These are phyloP conservation scores for Camellia lanceoleosa DNA, from an alignment of 148 eudicot species.

Conservation along the genomic window DNA sequence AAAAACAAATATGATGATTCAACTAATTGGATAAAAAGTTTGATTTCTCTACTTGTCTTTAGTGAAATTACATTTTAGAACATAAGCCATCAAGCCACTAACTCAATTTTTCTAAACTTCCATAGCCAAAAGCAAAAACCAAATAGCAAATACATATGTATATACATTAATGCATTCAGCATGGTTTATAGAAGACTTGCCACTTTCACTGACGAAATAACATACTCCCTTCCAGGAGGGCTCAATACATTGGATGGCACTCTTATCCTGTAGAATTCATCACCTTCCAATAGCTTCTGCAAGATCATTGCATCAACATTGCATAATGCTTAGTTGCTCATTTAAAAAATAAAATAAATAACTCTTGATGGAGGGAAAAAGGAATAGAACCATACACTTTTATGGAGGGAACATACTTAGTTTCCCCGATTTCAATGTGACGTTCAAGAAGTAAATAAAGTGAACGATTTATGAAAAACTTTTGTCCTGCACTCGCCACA, in stretches of 20 bases:
- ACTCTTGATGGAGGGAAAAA: background rate
- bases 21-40: too few relatives aligned
- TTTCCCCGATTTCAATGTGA: background rate
- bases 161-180: background rate
- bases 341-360: background rate
- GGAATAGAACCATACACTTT: background rate
- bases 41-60: too few relatives aligned
- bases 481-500: background rate
- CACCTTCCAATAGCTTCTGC: constrained; percentile 68
- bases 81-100: too few relatives aligned
- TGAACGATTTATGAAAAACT: background rate
- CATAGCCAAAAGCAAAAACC: too few relatives aligned
- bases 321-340: background rate
- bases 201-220: constrained; percentile 79
- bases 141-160: background rate
- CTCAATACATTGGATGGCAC: constrained; percentile 80
- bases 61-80: background rate
- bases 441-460: background rate
- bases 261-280: constrained; percentile 82
- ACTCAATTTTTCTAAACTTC: too few relatives aligned
- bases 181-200: constrained; percentile 42
- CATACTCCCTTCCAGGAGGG: constrained; percentile 82
- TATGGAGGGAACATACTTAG: background rate
- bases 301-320: constrained; percentile 18
- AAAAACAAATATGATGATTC: too few relatives aligned